These are phyloP conservation scores for Mycena rebaudengoi DNA, from an alignment of 768 basidiomycete genomes.

Conservation along the genomic window DNA sequence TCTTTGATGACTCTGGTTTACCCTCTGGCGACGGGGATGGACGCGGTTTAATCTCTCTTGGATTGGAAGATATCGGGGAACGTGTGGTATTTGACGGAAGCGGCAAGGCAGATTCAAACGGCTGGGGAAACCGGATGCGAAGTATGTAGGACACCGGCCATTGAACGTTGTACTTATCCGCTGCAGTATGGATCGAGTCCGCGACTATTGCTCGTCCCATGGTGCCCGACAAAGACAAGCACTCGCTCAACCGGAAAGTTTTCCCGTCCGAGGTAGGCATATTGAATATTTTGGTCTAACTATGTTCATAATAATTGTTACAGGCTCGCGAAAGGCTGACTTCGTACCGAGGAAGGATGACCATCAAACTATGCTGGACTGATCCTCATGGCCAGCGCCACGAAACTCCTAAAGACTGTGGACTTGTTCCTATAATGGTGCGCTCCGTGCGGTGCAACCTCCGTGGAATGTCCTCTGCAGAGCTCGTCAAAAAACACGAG, in stretches of 20 bases:
- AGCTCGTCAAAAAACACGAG: conserved; percentile 90
- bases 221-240: conserved; percentile 84
- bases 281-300: conserved; percentile 1
- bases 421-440: conserved; percentile 95
- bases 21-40: conserved; percentile 79
- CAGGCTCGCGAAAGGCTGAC: conserved; percentile 94
- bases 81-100: conserved; percentile 93
- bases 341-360: conserved; percentile 93
- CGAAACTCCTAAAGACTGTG: conserved; percentile 85
- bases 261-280: conserved; percentile 92
- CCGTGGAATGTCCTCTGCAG: conserved; percentile 82
- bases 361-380: conserved; percentile 85
- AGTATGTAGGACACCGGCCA: conserved; percentile 61
- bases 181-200: conserved; percentile 90
- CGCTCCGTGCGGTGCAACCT: conserved; percentile 94
- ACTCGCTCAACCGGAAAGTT: conserved; percentile 75
- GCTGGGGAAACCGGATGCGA: conserved; percentile 86
- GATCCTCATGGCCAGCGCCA: conserved; percentile 75
- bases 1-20: conserved; percentile 93
- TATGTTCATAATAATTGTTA: conserved; percentile 17
- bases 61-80: conserved; percentile 84
- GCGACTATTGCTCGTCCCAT: conserved; percentile 86
- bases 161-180: conserved; percentile 18
- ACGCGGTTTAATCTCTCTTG: conserved; percentile 79
- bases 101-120: conserved; percentile 55